A percentile compares a stretch with the other conserved stretches of the same genome.
Conservation (phyloP, 2,329 filamentous ascomycete species). For the Tolypocladium sp. region DNA sequence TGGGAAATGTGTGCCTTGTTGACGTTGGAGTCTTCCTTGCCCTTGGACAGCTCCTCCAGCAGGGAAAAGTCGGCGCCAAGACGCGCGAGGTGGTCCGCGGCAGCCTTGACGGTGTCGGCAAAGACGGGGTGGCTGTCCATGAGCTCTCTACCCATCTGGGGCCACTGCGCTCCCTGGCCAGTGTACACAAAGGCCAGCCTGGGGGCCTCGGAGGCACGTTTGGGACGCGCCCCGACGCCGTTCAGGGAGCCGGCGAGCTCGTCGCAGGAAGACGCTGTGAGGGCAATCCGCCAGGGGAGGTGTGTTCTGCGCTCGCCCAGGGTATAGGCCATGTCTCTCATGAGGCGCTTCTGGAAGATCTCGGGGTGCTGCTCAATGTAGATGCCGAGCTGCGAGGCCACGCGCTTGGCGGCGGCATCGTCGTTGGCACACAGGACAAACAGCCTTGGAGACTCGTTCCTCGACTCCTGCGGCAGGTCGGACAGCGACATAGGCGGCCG, state of each 20-base stretch:
- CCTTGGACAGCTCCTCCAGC: slow-evolving; percentile 25
- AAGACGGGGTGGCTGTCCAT: slow-evolving; percentile 25
- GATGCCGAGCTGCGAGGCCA: slow-evolving; percentile 22
- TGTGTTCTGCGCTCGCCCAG: slow-evolving; percentile 34
- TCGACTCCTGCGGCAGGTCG: slow-evolving; percentile 1
- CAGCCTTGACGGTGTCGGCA: slow-evolving; percentile 18
- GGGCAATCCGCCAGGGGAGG: slow-evolving; percentile 32
- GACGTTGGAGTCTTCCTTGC: slow-evolving; percentile 23
- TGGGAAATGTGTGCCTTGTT: slow-evolving; percentile 32
- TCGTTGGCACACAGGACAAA: slow-evolving; percentile 33
- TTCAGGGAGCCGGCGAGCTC: slow-evolving; percentile 36
- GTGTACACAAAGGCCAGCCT: slow-evolving; percentile 26
- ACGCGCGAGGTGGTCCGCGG: slow-evolving; percentile 20
- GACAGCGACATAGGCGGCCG: slow-evolving; percentile 1
- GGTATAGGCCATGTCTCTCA: slow-evolving; percentile 38
- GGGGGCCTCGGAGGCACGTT: slow-evolving; percentile 7
- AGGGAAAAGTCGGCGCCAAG: slow-evolving; percentile 27
- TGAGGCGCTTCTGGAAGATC: slow-evolving; percentile 31
- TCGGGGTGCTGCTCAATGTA: slow-evolving; percentile 32
- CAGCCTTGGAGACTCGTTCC: slow-evolving; percentile 18
- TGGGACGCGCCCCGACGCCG: slow-evolving; percentile 11
- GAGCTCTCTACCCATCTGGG: slow-evolving; percentile 27
- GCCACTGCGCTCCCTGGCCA: slow-evolving; percentile 30
- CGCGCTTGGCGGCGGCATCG: slow-evolving; percentile 20
- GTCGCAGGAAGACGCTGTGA: slow-evolving; percentile 32